Evolutionary conservation across 306 rosid genomes (phyloP).

Genomic region (Vigna unguiculata): DNA sequence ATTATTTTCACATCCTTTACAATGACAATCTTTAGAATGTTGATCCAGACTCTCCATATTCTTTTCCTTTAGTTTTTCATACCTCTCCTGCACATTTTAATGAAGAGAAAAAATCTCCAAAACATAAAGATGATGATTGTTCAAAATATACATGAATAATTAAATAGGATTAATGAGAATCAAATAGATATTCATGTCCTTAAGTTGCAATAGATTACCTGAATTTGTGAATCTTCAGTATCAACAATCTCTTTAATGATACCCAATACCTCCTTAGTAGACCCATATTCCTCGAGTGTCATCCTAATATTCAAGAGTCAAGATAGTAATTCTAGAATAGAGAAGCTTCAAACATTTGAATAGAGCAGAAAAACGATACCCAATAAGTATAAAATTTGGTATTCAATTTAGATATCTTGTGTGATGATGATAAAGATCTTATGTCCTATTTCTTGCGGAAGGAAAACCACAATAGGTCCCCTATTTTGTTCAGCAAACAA

Average conservation of each 20-base stretch:
- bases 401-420: neutral
- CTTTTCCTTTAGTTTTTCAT: constrained; percentile 59
- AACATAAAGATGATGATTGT: constrained; percentile 29
- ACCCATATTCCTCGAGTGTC: constrained; percentile 65
- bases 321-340: constrained; percentile 15
- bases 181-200: constrained; percentile 16
- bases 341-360: constrained; percentile 23
- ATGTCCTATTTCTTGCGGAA: neutral
- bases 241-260: constrained; percentile 58
- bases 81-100: constrained; percentile 68
- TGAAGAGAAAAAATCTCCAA: neutral
- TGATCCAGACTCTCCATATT: constrained; percentile 41
- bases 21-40: constrained; percentile 45
- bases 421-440: neutral
- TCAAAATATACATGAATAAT: neutral
- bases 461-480: neutral
- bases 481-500: neutral
- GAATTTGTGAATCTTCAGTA: constrained; percentile 55
- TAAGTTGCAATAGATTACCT: constrained; percentile 57
- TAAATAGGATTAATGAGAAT: constrained; percentile 34
- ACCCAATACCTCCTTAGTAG: constrained; percentile 59
- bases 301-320: constrained; percentile 61
- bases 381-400: neutral
- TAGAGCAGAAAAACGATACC: constrained; percentile 3
- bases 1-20: constrained; percentile 45